Conservation (phyloP, 257 asterid genomes). For the Coffea canephora region DNA sequence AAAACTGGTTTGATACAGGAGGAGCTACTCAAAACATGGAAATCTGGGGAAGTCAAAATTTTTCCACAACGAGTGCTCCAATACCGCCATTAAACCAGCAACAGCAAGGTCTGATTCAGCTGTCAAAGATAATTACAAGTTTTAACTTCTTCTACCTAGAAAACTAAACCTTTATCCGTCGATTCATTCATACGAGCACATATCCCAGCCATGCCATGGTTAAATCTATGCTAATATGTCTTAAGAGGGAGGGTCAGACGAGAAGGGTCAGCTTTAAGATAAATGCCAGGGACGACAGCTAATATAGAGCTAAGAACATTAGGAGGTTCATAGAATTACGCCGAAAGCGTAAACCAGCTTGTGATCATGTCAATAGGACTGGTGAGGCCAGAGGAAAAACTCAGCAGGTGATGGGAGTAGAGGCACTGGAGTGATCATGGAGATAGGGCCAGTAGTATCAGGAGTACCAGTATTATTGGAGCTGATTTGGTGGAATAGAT, state of each 20-base stretch:
- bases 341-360: slow-evolving; percentile 28
- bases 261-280: slow-evolving; percentile 27
- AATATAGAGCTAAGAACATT: slow-evolving; percentile 11
- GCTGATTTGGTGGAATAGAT: slow-evolving; percentile 58
- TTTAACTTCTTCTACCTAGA: slow-evolving; percentile 27
- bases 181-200: slow-evolving; percentile 10
- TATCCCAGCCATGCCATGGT: slow-evolving; percentile 23
- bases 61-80: slow-evolving; percentile 44
- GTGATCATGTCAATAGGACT: slow-evolving; percentile 44
- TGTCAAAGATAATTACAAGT: slow-evolving; percentile 37
- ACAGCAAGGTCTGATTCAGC: slow-evolving; percentile 23
- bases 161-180: slow-evolving; percentile 8
- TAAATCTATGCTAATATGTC: slow-evolving; percentile 35
- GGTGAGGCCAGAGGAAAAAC: slow-evolving; percentile 85
- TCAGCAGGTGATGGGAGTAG: slow-evolving; percentile 56
- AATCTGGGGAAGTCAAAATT: slow-evolving; percentile 51
- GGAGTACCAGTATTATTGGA: slow-evolving; percentile 18
- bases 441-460: slow-evolving; percentile 18
- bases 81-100: slow-evolving; percentile 10
- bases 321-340: slow-evolving; percentile 14
- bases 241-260: slow-evolving; percentile 33
- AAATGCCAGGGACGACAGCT: slow-evolving; percentile 14
- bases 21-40: slow-evolving; percentile 45
- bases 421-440: slow-evolving; percentile 44
- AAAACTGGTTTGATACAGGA: slow-evolving; percentile 29